These are phyloP conservation scores for Chaetomium sp. DNA, from an alignment of 2,329 filamentous ascomycete genomes.

Conservation along the genomic window DNA sequence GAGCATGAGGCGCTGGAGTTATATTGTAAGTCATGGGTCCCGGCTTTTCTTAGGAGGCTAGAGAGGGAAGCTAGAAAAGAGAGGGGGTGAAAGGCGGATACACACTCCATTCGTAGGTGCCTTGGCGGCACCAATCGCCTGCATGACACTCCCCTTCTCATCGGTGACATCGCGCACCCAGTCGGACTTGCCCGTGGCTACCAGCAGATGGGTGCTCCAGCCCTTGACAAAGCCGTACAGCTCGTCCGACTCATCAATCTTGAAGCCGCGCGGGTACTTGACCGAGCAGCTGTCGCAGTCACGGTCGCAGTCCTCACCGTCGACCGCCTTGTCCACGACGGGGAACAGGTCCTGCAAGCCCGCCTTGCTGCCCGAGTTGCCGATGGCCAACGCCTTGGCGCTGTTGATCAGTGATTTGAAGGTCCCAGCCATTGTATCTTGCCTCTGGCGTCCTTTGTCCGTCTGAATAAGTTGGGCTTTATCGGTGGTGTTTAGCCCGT, in stretches of 20 bases:
- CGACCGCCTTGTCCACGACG: conserved; percentile 64
- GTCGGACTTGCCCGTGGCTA: conserved; percentile 92
- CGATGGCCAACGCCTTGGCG: conserved; percentile 24
- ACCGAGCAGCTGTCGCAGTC: conserved; percentile 80
- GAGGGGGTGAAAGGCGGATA: conserved; percentile 15
- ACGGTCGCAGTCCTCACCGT: conserved; percentile 82
- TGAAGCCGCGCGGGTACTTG: conserved; percentile 64
- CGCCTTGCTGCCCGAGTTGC: conserved; percentile 23
- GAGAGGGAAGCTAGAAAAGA: background rate
- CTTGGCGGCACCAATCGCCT: conserved; percentile 56
- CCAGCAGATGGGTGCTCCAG: conserved; percentile 83
- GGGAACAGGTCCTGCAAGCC: conserved; percentile 56
- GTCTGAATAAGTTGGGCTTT: background rate
- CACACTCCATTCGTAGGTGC: conserved; percentile 63
- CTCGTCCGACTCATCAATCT: conserved; percentile 69
- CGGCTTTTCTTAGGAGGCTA: background rate
- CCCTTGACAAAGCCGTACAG: conserved; percentile 81
- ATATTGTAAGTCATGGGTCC: background rate
- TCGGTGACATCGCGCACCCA: conserved; percentile 87
- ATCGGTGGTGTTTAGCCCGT: background rate
- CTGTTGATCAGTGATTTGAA: conserved; percentile 23
- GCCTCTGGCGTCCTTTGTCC: background rate
- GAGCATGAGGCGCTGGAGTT: conserved; percentile 68
- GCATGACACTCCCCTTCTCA: conserved; percentile 80
- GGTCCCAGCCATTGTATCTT: conserved; percentile 11